phyloP scores from a whole-genome alignment of 1,284 basidiomycete genomes.

The Apiotrichum veenhuisii region DNA sequence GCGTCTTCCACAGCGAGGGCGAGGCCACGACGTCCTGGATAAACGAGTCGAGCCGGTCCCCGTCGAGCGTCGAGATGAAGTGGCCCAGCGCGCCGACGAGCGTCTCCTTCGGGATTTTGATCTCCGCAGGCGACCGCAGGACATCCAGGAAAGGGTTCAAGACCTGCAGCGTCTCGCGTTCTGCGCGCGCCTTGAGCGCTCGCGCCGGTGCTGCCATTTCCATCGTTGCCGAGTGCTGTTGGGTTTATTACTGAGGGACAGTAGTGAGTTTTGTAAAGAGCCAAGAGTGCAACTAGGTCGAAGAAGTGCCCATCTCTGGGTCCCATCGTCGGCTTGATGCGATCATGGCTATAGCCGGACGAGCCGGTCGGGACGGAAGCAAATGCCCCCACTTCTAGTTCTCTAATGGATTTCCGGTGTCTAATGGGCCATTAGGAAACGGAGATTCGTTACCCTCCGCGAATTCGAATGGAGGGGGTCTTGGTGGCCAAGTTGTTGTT shows the following conservation, averaged over 20 bases:
- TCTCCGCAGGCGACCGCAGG: slow-evolving; percentile 19
- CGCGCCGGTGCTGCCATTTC: slow-evolving; percentile 1
- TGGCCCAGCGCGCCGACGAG: slow-evolving; percentile 39
- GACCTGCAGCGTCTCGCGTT: slow-evolving; percentile 16
- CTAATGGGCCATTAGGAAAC: too few relatives aligned
- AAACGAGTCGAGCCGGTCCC: slow-evolving; percentile 19
- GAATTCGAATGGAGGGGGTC: background rate
- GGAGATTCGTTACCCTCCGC: too few relatives aligned
- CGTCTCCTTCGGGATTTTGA: slow-evolving; percentile 29
- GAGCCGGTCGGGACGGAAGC: background rate
- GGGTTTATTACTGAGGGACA: background rate
- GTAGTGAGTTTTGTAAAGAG: background rate
- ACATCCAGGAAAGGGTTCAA: slow-evolving; percentile 28
- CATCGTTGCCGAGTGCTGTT: background rate
- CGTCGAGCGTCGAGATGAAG: slow-evolving; percentile 30
- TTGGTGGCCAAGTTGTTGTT: background rate
- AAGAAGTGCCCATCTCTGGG: too few relatives aligned
- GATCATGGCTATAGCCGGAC: background rate
- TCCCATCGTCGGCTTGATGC: too few relatives aligned
- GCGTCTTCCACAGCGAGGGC: slow-evolving; percentile 22
- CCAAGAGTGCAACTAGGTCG: background rate
- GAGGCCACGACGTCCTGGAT: slow-evolving; percentile 24
- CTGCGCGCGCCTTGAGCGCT: background rate
- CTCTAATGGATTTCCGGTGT: background rate
- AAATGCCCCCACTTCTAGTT: background rate